A percentile compares a stretch with the other conserved stretches of the same genome.
These are phyloP conservation scores for Fragaria vesca DNA, from an alignment of 306 rosid species.

Conservation along the genomic window DNA sequence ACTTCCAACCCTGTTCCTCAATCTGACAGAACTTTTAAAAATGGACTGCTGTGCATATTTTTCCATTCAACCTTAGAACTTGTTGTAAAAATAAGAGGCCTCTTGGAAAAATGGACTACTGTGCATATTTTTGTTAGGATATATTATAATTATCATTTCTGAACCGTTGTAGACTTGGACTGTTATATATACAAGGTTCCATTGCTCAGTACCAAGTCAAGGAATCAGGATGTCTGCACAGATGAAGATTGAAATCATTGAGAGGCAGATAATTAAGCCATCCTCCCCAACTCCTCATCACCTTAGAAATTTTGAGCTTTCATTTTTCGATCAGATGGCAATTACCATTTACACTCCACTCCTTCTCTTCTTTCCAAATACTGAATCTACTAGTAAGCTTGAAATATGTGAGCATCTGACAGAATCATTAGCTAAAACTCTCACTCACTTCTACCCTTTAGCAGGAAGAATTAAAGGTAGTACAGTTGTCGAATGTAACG, in stretches of 20 bases:
- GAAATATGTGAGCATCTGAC: conserved; percentile 29
- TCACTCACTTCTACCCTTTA: conserved; percentile 43
- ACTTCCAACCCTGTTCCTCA: not conserved
- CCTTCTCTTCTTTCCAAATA: conserved; percentile 25
- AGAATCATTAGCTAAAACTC: conserved; percentile 43
- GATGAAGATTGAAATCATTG: conserved; percentile 16
- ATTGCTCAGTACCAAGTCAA: not conserved
- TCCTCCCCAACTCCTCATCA: conserved; percentile 28
- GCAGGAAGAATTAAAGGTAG: conserved; percentile 48
- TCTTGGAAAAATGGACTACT: not conserved
- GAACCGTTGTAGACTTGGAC: not conserved
- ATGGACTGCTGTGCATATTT: not conserved
- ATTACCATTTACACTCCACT: conserved; percentile 21
- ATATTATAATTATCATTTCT: not conserved
- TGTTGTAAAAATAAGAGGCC: not conserved
- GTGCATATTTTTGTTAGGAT: not conserved
- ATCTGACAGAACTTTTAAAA: not conserved
- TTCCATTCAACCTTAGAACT: not conserved
- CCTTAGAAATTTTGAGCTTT: conserved; percentile 25
- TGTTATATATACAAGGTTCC: not conserved
- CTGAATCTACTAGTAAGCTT: not conserved
- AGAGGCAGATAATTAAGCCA: conserved; percentile 28
- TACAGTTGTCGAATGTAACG: conserved; percentile 37
- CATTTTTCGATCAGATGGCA: conserved; percentile 20
- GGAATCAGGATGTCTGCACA: not conserved